These are phyloP conservation scores for Fonsecaea nubica DNA, from an alignment of 2,329 filamentous ascomycete genomes.

Conservation along the genomic window DNA sequence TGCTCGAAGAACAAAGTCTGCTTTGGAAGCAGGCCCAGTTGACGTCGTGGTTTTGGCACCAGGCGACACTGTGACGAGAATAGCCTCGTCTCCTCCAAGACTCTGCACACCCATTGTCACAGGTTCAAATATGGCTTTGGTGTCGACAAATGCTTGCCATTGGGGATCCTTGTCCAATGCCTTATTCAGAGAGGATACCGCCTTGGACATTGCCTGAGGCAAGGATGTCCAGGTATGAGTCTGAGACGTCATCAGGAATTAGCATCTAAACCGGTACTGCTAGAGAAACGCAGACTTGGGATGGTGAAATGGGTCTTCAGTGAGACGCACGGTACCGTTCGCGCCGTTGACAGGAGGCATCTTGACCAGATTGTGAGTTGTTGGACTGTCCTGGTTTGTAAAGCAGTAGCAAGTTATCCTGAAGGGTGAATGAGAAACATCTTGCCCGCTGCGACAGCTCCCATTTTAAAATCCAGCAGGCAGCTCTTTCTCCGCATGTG, in stretches of 20 bases:
- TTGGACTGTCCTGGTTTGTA: background rate
- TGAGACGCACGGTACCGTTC: slow-evolving; percentile 21
- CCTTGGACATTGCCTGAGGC: slow-evolving; percentile 36
- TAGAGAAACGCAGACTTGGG: background rate
- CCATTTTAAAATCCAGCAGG: background rate
- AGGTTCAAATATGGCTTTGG: slow-evolving; percentile 38
- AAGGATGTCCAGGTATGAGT: slow-evolving; percentile 34
- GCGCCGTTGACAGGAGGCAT: slow-evolving; percentile 26
- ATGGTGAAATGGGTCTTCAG: background rate
- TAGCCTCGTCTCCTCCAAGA: slow-evolving; percentile 33
- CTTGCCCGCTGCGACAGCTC: background rate
- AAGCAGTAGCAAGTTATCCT: background rate
- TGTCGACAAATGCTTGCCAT: slow-evolving; percentile 38
- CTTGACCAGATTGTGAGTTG: slow-evolving; percentile 1
- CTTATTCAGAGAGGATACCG: slow-evolving; percentile 32
- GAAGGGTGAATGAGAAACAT: background rate
- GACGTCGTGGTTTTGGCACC: slow-evolving; percentile 30
- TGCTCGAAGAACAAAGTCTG: slow-evolving; percentile 35
- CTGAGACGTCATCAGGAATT: background rate
- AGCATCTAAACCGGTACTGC: background rate
- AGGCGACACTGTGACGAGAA: slow-evolving; percentile 32
- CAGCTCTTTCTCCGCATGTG: background rate
- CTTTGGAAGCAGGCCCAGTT: slow-evolving; percentile 30
- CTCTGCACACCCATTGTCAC: slow-evolving; percentile 36
- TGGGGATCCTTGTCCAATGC: slow-evolving; percentile 33